phyloP scores from a whole-genome alignment of 371 early-diverging fungal species.

The Circinella umbellata region DNA sequence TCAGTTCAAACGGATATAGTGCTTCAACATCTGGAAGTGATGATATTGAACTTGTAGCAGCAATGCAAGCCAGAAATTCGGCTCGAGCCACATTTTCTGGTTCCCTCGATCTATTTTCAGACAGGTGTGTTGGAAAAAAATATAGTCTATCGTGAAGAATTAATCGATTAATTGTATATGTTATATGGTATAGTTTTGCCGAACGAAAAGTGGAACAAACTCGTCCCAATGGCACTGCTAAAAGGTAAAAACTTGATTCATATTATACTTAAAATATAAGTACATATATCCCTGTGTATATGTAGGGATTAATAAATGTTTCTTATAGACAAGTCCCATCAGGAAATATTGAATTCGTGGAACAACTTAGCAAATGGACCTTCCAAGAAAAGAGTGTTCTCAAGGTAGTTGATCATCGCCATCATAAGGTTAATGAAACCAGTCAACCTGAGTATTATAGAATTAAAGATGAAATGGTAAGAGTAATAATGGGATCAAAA shows the following conservation, averaged over 20 bases:
- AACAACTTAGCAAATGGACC: slow-evolving; percentile 84
- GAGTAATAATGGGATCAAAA: slow-evolving; percentile 10
- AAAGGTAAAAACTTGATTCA: slow-evolving; percentile 16
- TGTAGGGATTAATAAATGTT: not conserved
- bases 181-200: slow-evolving; percentile 20
- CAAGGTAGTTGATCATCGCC: slow-evolving; percentile 61
- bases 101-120: slow-evolving; percentile 79
- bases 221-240: slow-evolving; percentile 22
- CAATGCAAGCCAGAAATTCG: slow-evolving; percentile 88
- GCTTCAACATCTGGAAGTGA: slow-evolving; percentile 25
- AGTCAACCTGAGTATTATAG: slow-evolving; percentile 79
- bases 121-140: slow-evolving; percentile 41
- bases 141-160: slow-evolving; percentile 10
- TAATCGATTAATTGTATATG: not conserved
- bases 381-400: slow-evolving; percentile 94
- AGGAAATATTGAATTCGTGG: slow-evolving; percentile 77
- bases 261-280: too few relatives aligned
- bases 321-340: slow-evolving; percentile 25
- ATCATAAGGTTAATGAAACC: slow-evolving; percentile 73
- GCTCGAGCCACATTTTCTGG: slow-evolving; percentile 89
- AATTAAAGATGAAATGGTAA: slow-evolving; percentile 89
- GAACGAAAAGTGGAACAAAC: slow-evolving; percentile 29
- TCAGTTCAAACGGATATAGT: slow-evolving; percentile 47
- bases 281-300: too few relatives aligned
- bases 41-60: slow-evolving; percentile 70